Base-by-base conservation (phyloP, 140 eudicot species). In the Artemisia princeps region DNA sequence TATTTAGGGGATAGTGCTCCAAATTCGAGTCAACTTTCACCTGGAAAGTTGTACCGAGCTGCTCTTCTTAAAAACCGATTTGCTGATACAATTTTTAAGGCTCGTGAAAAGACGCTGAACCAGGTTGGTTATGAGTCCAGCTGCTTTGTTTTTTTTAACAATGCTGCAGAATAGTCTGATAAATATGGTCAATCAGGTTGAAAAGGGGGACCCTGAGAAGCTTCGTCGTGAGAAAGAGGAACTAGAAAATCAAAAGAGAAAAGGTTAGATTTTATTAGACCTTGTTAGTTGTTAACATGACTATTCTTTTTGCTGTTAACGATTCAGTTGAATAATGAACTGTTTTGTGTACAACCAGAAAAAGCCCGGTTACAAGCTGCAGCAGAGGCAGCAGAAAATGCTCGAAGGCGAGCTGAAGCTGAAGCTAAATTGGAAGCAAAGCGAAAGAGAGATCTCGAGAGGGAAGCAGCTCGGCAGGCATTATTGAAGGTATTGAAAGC, bases 401-500 rank as follows among this genome's bases (percentile, higher is more conserved):
- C 95, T 65, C 71, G 87, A 62, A 84, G 72, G 65, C 80, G 63
- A 61, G 94, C 85, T 0, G 94, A 78, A 74, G 89, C 73, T 3
- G 85, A 82, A 69, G 96, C 90, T 22, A 94, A 85, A 2, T 82
- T 81, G 24, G 96, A 88, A 73, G 85, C 81, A 14, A 88, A 77
- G 55, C 69, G 80, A 70, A 85, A 64, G 62, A 76, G 89, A 65
- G 94, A 88, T 68, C 82, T 82, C 0, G 90, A 85, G 78, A 85
- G 96, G 72, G 96, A 85, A 74, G 94, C 94, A 15, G 96, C 96
- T 28, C 81, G 96, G 7, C 84, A 84, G 69, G 90, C 96, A 1
- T 68, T 88, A 66, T 72, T 78, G 42, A 76, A 88, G 95, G 95
- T 88, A 75, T 28, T 24, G 1, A 15, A 12, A 48, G 16, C 3